phyloP scores from a whole-genome alignment of 495 filamentous ascomycete genomes.

The Monascus purpureus region DNA sequence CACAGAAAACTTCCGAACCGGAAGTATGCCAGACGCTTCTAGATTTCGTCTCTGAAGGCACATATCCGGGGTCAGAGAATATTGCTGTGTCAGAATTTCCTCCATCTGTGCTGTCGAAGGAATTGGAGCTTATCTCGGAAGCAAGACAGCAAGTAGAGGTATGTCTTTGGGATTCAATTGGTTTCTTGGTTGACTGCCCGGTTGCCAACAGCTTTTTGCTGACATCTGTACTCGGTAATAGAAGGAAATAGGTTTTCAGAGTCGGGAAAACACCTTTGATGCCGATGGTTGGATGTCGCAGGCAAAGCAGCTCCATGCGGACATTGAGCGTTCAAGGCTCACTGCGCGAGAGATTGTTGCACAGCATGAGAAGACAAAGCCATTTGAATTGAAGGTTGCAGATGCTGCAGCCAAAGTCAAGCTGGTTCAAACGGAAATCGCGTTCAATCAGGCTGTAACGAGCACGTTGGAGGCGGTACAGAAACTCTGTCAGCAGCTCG shows the following conservation, averaged over 20 bases:
- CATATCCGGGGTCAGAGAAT: conserved; percentile 60
- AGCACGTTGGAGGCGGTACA: conserved; percentile 47
- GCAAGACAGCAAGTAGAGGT: conserved; percentile 62
- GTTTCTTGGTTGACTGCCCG: too few relatives aligned
- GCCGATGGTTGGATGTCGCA: conserved; percentile 74
- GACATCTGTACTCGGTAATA: too few relatives aligned
- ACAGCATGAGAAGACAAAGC: conserved; percentile 49
- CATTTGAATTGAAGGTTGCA: conserved; percentile 41
- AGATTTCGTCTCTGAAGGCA: conserved; percentile 52
- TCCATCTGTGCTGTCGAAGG: conserved; percentile 40
- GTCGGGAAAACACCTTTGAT: conserved; percentile 58
- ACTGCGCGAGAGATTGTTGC: conserved; percentile 63
- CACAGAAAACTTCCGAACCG: conserved; percentile 13
- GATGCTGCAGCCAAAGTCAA: conserved; percentile 56
- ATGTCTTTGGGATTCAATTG: conserved; percentile 8
- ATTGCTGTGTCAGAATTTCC: conserved; percentile 50
- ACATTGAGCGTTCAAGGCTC: conserved; percentile 58
- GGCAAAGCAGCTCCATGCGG: conserved; percentile 67
- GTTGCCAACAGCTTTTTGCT: too few relatives aligned
- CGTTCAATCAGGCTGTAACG: conserved; percentile 58
- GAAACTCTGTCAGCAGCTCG: conserved; percentile 22
- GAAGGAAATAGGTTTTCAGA: conserved; percentile 57
- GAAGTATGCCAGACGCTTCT: conserved; percentile 54
- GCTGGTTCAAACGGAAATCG: conserved; percentile 60
- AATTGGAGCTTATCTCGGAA: conserved; percentile 48